Conservation (phyloP, 2,329 filamentous ascomycete genomes). For the Botrytis byssoidea region DNA sequence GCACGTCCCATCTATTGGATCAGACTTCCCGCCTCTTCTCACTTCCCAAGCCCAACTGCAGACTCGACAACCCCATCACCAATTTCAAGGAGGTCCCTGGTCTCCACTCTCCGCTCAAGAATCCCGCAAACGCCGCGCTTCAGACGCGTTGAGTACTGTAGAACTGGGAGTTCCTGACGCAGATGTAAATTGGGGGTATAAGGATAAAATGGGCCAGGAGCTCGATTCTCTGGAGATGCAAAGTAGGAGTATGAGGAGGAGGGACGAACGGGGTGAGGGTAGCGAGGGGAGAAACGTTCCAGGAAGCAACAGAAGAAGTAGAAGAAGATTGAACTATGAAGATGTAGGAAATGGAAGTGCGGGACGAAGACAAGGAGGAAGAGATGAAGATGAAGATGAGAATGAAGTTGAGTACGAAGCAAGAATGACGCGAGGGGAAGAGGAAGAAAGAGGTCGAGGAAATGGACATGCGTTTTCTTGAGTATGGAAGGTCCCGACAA, state of each 20-base stretch:
- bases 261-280: background rate
- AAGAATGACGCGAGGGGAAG: background rate
- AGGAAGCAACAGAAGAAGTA: background rate
- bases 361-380: background rate
- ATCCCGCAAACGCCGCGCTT: slow-evolving; percentile 5
- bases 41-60: background rate
- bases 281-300: rapidly evolving
- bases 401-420: background rate
- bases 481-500: background rate
- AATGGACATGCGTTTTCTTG: background rate
- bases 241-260: background rate
- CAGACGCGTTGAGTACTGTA: background rate
- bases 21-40: background rate
- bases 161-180: background rate
- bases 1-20: background rate
- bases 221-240: slow-evolving; percentile 6
- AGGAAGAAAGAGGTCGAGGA: background rate
- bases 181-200: background rate
- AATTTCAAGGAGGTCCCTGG: background rate
- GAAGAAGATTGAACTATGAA: background rate
- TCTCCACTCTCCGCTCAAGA: background rate
- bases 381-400: background rate
- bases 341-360: background rate
- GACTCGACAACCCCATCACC: background rate
- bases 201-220: slow-evolving; percentile 16